Base-by-base conservation (phyloP, 2,329 filamentous ascomycete species). In the Saccharata proteae region DNA sequence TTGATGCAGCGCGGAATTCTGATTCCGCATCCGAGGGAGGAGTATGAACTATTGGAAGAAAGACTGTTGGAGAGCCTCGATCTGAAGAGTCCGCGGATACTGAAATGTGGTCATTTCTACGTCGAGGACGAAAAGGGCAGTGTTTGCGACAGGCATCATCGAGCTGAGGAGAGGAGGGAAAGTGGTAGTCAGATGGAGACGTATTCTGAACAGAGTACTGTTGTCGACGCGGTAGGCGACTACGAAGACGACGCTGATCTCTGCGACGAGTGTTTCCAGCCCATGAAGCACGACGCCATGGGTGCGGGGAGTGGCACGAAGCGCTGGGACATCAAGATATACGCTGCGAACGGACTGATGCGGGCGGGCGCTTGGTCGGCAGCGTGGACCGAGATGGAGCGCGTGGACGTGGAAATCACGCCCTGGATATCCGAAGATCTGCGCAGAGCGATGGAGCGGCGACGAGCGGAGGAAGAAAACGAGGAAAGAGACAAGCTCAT, bases 331-430 rank as follows among this genome's bases (percentile, higher is more conserved):
- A 69, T 96, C 52, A 90, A 85, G 49, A 77, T 96, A 1, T 98
- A 88, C 48, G 90, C 90, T 1, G 88, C 85, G 31, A 98, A 96
- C 54, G 90, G 90, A 0, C 62, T 96, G 28, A 93, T 98, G 83
- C 74, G 77, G 36, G 77, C 83, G 4, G 84, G 84, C 0, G 88
- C 90, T 0, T 98, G 90, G 90, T 73, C 74, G 4, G 86, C 86
- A 2, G 88, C 83, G 36, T 98, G 88, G 88, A 80, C 74, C 43
- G 88, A 96, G 56, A 98, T 98, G 90, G 90, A 98, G 58, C 73
- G 88, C n/a, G 83, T 96, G 0, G 90, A 98, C 48, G 82, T 93
- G 2, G 88, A 96, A 55, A 73, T 98, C 31, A 74, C 81, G 45
- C 80, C 90, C 3, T 71, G 77, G 47, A 67, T 85, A 8, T 70